A percentile compares a stretch with the other conserved stretches of the same genome.
phyloP scores from a whole-genome alignment of 306 rosid species.

The Cucurbita ficifolia region DNA sequence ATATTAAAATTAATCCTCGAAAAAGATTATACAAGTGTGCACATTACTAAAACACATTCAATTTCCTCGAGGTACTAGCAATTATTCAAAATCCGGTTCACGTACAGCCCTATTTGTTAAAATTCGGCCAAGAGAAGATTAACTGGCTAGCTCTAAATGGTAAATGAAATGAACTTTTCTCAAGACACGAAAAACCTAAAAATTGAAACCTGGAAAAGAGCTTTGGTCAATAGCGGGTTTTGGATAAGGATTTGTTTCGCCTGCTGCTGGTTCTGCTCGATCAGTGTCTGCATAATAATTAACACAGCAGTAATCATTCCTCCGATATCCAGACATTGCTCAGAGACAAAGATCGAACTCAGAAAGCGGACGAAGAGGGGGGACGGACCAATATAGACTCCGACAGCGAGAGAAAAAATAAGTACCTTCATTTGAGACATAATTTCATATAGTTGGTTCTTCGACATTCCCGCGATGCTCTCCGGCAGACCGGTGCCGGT shows the following conservation, averaged over 20 bases:
- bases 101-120: not conserved
- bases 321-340: not conserved
- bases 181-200: constrained; percentile 5
- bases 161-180: not conserved
- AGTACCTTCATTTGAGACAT: constrained; percentile 94
- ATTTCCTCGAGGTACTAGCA: not conserved
- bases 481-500: constrained; percentile 55
- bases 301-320: not conserved
- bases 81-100: not conserved
- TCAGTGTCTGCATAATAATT: constrained; percentile 33
- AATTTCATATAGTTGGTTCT: constrained; percentile 75
- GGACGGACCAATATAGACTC: not conserved
- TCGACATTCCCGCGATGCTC: constrained; percentile 85
- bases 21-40: not conserved
- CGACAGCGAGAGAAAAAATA: not conserved
- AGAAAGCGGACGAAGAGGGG: not conserved
- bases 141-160: not conserved
- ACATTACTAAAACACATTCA: not conserved
- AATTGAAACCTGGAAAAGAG: constrained; percentile 70
- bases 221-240: constrained; percentile 81
- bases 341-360: not conserved
- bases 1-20: not conserved
- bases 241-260: constrained; percentile 88
- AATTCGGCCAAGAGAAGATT: not conserved
- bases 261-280: constrained; percentile 87